Conservation (phyloP, 106 monocot species). For the Posidonia australis region DNA sequence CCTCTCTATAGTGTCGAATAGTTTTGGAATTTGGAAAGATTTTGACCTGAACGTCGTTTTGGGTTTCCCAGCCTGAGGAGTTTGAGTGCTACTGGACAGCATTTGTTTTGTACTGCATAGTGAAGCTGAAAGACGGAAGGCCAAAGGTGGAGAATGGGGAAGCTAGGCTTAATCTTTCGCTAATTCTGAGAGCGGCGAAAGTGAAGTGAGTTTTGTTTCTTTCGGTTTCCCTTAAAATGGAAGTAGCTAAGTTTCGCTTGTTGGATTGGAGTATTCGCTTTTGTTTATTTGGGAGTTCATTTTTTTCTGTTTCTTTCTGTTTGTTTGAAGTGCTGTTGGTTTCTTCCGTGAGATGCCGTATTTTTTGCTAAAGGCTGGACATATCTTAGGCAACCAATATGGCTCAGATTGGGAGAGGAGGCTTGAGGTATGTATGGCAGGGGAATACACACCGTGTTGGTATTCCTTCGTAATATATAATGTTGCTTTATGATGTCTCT, state of each 20-base stretch:
- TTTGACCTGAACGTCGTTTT: neutral
- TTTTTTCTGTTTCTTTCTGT: neutral
- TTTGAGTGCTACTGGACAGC: conserved; percentile 75
- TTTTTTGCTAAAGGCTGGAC: conserved; percentile 66
- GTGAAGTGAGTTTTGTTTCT: conserved; percentile 39
- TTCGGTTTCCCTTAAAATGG: neutral
- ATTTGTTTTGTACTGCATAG: conserved; percentile 69
- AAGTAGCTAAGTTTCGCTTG: too few species aligned
- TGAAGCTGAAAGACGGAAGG: conserved; percentile 34
- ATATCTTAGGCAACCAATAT: conserved; percentile 44
- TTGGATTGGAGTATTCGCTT: too few species aligned
- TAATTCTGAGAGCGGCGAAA: conserved; percentile 59
- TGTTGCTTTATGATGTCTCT: neutral
- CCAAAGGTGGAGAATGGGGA: conserved; percentile 27
- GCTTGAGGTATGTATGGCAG: conserved; percentile 68
- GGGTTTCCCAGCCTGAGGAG: conserved; percentile 59
- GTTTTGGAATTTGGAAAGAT: too few species aligned
- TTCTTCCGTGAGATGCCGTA: conserved; percentile 95
- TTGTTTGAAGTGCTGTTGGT: conserved; percentile 44
- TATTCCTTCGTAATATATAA: neutral
- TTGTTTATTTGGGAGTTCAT: neutral
- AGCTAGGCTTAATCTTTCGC: conserved; percentile 38
- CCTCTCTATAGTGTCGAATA: too few species aligned
- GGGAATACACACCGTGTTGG: too few species aligned
- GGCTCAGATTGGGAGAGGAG: conserved; percentile 84